Conservation (phyloP, 2,329 filamentous ascomycete species). For the Pestalotiopsis sp. region DNA sequence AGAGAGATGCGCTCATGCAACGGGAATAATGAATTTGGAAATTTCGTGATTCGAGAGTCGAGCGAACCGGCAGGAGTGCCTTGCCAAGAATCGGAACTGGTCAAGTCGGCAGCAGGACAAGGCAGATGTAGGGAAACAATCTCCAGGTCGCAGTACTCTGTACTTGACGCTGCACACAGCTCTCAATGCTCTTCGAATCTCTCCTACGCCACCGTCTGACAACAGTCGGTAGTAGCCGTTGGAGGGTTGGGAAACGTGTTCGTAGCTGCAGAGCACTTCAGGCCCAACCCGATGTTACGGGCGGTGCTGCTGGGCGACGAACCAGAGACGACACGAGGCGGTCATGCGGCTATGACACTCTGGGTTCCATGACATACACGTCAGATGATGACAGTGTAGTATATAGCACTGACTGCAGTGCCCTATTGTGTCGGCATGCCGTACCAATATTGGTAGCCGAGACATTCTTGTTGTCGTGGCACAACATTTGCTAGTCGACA, state of each 20-base stretch:
- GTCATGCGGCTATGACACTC: constrained; percentile 2
- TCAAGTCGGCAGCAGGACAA: neutral
- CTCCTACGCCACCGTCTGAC: neutral
- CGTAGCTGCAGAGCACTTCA: neutral
- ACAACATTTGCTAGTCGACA: neutral
- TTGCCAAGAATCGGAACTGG: neutral
- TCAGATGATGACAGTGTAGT: neutral
- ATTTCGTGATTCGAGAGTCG: neutral
- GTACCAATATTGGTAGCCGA: constrained; percentile 1
- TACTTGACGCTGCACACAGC: neutral
- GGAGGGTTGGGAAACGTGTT: neutral
- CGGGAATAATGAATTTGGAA: neutral
- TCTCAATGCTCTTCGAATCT: neutral
- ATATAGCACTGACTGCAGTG: neutral
- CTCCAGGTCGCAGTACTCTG: neutral
- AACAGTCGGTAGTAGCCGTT: neutral
- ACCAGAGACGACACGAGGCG: neutral
- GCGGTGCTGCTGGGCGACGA: neutral
- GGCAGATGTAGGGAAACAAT: neutral
- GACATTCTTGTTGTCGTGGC: neutral
- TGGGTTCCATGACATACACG: neutral
- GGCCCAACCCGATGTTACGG: neutral
- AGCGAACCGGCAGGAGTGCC: neutral
- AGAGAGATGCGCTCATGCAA: neutral
- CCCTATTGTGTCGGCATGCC: neutral